Evolutionary conservation across 129 eudicot genomes (phyloP).

Genomic region (Flaveria linearis): DNA sequence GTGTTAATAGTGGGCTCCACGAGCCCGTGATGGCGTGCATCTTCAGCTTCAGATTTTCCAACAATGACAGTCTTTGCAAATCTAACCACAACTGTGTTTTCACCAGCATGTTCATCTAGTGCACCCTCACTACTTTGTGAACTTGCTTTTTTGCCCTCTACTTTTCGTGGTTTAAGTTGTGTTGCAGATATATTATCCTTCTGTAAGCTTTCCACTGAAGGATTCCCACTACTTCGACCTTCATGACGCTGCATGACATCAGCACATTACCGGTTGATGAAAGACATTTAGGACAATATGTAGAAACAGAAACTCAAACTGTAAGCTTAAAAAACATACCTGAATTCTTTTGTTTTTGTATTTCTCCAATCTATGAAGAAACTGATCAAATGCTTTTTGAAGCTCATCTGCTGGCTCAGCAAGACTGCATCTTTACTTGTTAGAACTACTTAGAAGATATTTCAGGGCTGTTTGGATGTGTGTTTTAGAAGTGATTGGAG

Average conservation of each 20-base stretch:
- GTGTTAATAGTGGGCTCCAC: conserved; percentile 97
- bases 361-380: conserved; percentile 62
- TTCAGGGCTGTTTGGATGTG: background rate
- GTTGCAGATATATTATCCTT: conserved; percentile 29
- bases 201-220: conserved; percentile 19
- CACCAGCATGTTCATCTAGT: conserved; percentile 45
- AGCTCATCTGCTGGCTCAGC: conserved; percentile 93
- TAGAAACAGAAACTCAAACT: background rate
- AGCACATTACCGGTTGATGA: conserved; percentile 20
- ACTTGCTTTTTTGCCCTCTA: conserved; percentile 24
- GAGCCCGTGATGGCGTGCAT: conserved; percentile 94
- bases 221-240: conserved; percentile 30
- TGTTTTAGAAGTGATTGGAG: background rate
- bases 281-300: conserved; percentile 13
- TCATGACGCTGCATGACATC: conserved; percentile 51
- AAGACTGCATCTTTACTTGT: conserved; percentile 51
- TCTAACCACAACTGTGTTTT: conserved; percentile 71
- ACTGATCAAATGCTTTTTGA: conserved; percentile 82
- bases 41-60: conserved; percentile 80
- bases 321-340: conserved; percentile 32
- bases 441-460: background rate
- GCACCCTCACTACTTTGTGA: conserved; percentile 33
- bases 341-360: conserved; percentile 59
- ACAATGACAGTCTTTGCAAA: conserved; percentile 74
- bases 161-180: conserved; percentile 25